Evolutionary conservation across 2,329 filamentous ascomycete genomes (phyloP), one percentile per base, ranked within the genome.

Genomic region (Microsporum canis): DNA sequence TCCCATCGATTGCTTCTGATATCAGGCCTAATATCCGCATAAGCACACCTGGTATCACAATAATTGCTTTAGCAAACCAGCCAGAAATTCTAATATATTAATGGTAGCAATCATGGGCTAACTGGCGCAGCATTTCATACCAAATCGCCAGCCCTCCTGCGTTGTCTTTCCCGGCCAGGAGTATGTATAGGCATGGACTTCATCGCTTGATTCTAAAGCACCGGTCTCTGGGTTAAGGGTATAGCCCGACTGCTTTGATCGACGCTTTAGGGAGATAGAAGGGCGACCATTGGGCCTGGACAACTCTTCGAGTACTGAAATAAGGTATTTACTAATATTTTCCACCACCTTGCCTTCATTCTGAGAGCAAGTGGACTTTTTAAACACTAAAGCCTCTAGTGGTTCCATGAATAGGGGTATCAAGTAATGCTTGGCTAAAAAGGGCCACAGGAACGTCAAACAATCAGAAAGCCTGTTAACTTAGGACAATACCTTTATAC

Each of bases 81-180:
- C 5, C n/a, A 34, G 14, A 33, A 17, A 34, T 27, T 14, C 3
- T 41, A 4, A 17, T 31, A 14, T 2, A 27, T 36, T 5, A 62
- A 33, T 17, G 33, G 12, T 36, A 29, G 33, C 33, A 34, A 53
- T 33, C 2, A 41, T 31, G 12, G n/a, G 36, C 10, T 8, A 38
- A 23, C 10, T 12, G 12, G 47, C 5, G 12, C 29, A 31, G 17
- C 29, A 41, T 41, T 34, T 45, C 69, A 64, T 67, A 82, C 80
- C 76, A 65, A 82, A 82, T 66, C 79, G 79, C 82, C 82, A 84
- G 12, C 82, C 81, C 68, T 85, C 83, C 60, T 79, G 75, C 2
- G 72, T 72, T 58, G 74, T 80, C 61, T 73, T 79, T 12, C 82
- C 83, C 10, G 83, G 83, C 69, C 82, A 85, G 27, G 70, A 77